A percentile compares a stretch with the other conserved stretches of the same genome.
phyloP scores from a whole-genome alignment of 495 filamentous ascomycete genomes.

The Cercophora samala region DNA sequence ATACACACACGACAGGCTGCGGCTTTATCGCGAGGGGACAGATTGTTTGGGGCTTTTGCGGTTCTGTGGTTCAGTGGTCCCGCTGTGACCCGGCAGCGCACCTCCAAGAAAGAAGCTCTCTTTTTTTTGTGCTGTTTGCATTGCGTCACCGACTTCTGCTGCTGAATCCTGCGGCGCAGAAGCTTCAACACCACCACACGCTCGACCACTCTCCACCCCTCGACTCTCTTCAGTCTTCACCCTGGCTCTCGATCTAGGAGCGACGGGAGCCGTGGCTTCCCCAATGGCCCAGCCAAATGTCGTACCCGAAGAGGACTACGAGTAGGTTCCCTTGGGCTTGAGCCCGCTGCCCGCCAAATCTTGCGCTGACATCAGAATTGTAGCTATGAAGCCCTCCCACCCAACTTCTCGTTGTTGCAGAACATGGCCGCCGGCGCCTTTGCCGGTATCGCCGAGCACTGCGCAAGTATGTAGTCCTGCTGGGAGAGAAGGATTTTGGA shows the following conservation, averaged over 20 bases:
- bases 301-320: constrained; percentile 56
- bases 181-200: constrained; percentile 8
- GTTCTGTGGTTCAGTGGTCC: not conserved
- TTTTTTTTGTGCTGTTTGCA: constrained; percentile 5
- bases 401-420: constrained; percentile 57
- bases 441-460: constrained; percentile 74
- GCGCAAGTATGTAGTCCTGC: constrained; percentile 52
- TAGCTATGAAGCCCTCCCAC: constrained; percentile 59
- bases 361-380: not conserved
- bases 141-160: constrained; percentile 24
- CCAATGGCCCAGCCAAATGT: constrained; percentile 57
- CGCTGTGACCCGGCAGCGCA: constrained; percentile 1
- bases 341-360: not conserved
- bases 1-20: constrained; percentile 6
- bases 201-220: constrained; percentile 10
- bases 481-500: not conserved
- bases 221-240: constrained; percentile 32
- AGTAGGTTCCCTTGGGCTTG: constrained; percentile 40
- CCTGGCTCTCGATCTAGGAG: constrained; percentile 56
- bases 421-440: constrained; percentile 96
- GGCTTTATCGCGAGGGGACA: constrained; percentile 4
- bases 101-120: constrained; percentile 8
- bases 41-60: not conserved
- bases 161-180: constrained; percentile 10
- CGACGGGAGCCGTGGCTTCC: constrained; percentile 53